Base-by-base conservation (phyloP, 1,284 basidiomycete genomes). In the Wolfiporia cocos region DNA sequence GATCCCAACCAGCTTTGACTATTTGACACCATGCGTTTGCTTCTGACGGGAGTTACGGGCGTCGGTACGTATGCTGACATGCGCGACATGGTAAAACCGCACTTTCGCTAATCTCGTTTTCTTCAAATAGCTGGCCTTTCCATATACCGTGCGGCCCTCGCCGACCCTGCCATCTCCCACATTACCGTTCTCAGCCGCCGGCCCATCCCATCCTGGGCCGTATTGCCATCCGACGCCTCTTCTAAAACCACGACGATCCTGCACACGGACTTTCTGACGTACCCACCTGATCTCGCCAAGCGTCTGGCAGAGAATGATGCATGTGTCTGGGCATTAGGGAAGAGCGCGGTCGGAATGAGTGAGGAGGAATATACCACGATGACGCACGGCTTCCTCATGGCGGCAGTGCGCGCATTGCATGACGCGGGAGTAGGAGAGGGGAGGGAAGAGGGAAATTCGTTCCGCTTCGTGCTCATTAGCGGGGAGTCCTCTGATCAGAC, bases 311-410 rank as follows among this genome's bases (percentile, higher is more conserved):
- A 56, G 34, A 62, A 68, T 43, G 67, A 69, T 39, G 67, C 63
- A 5, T 64, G 64, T 47, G 54, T 70, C 17, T 70, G 68, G 67
- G 67, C 67, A 21, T 53, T 67, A 12, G 68, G 68, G 1, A 57
- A 49, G 34, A 54, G 54, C 20, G 41, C 59, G 1, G 12, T 47
- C 1, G 67, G 67, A 15, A 55, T 66, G 54, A 49, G 46, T 9
- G 68, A 69, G 40, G 52, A 53, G 28, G 62, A 62, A 21, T 70
- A 70, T 42, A 66, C 61, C 3, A 49, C 50, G 36, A 50, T 68
- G 37, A 68, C 66, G 3, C 54, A 64, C 37, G 61, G 61, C 21
- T 66, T 58, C 41, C 52, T 63, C 19, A 51, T 64, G 45, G 47
- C 56, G 2, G 58, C 62, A 19, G 52, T 64, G 11, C 47, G 52